Evolutionary conservation across 805 yeast species (phyloP), one percentile per base, ranked within the genome.

Genomic region (Ogataea philodendri): DNA sequence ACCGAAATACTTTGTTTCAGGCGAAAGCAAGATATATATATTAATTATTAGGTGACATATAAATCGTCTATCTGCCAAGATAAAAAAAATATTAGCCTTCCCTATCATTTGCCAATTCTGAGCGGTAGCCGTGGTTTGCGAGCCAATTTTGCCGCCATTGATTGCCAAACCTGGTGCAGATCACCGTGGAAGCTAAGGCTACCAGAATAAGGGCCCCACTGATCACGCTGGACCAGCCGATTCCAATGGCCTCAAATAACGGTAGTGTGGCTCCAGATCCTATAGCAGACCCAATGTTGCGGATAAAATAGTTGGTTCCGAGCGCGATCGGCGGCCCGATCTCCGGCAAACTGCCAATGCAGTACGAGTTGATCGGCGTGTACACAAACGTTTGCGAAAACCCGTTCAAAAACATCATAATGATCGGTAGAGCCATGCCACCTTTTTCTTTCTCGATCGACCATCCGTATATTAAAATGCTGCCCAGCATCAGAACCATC

Each of bases 341-440:
- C 26, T 71, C 65, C 1, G 78, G 78, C 69, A 72, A 62, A 2
- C 72, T 65, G 40, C 74, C 79, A n/a, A 73, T 70, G 56, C 78
- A 72, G 46, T 74, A 75, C 3, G 78, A 65, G 44, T 75, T 75
- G 32, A 70, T 48, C 9, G 70, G 65, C 1, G 79, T 77, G 48
- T 70, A 75, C 8, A 63, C 54, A 26, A 66, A 56, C 0, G 78
- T 70, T 43, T 75, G 80, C 0, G 70, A 68, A 24, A 70, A 42
- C 0, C 77, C 80, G 26, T 63, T 62, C 9, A 68, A 13, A 40
- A 72, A 72, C 63, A 74, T 51, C 42, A 61, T 56, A 2, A 73
- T 58, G 4, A 73, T 60, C 0, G 80, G 78, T 3, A 74, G 57
- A 2, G 73, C 70, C 59, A 70, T 63, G 0, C 79, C 79, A 10